Evolutionary conservation across 441 rosid genomes (phyloP), one percentile per base, ranked within the genome.

Genomic region (Francoa sonchifolia): DNA sequence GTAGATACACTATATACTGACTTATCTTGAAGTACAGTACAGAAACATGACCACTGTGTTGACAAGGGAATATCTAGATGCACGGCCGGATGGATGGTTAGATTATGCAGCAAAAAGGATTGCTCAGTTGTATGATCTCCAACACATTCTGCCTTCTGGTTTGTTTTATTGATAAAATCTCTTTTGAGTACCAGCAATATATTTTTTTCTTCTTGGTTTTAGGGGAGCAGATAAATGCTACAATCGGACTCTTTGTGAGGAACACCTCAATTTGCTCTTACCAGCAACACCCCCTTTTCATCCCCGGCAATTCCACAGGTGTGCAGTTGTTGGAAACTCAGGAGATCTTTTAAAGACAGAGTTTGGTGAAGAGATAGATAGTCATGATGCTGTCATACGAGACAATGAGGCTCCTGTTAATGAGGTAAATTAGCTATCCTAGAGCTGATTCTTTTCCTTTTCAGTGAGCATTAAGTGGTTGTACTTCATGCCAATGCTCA

Each of bases 401-500:
- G 99, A 90, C 50, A 90, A 90, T 47, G 96, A 86, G 46, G 99
- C 99, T 59, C 99, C 96, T 17, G 96, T 90, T 45, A 90, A 69
- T 66, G 47, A 76, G 93, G 96, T 86, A 50, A 45, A 17, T 28
- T 52, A 41, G 44, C 35, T 32, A 41, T 1, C 30, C 10, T 26
- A 10, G 10, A 6, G 10, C 10, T 26, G 8, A 1, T 6, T 26
- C 30, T 26, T 26, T 26, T 26, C 10, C 30, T 26, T 26, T 26
- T 26, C 10, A 10, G 30, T 6, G 10, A 26, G n/a, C n/a, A n/a
- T n/a, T n/a, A n/a, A n/a, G n/a, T n/a, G n/a, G n/a, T n/a, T n/a
- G n/a, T n/a, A n/a, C n/a, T n/a, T n/a, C n/a, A n/a, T n/a, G n/a
- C n/a, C n/a, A n/a, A n/a, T n/a, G n/a, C n/a, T n/a, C n/a, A n/a